Evolutionary conservation across 805 yeast species (phyloP).

Genomic region (Yamadazyma nakazawae): DNA sequence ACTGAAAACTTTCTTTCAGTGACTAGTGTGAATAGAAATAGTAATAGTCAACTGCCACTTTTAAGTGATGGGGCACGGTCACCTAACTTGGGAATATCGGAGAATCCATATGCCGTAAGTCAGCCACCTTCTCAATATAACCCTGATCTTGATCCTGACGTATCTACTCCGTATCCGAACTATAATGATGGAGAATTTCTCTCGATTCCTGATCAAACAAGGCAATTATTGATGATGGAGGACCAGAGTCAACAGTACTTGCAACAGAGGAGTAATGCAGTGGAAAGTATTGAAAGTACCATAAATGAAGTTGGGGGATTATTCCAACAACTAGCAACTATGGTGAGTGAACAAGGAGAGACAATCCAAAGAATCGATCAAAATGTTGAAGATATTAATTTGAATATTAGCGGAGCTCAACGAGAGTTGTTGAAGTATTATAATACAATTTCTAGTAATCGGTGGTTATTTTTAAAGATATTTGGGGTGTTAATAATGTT

Average conservation of each 20-base stretch:
- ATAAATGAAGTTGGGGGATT: slow-evolving; percentile 94
- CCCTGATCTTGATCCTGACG: slow-evolving; percentile 26
- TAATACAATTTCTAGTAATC: slow-evolving; percentile 79
- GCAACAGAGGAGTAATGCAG: slow-evolving; percentile 83
- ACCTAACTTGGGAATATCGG: slow-evolving; percentile 18
- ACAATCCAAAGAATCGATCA: slow-evolving; percentile 92
- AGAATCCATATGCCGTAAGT: slow-evolving; percentile 32
- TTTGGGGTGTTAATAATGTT: slow-evolving; percentile 82
- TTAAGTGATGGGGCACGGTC: slow-evolving; percentile 9
- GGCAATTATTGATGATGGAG: slow-evolving; percentile 70
- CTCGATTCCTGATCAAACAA: slow-evolving; percentile 77
- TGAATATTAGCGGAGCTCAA: slow-evolving; percentile 92
- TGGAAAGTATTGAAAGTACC: slow-evolving; percentile 94
- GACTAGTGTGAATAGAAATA: slow-evolving; percentile 20
- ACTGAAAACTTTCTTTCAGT: slow-evolving; percentile 78
- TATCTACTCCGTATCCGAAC: slow-evolving; percentile 23
- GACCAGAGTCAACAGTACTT: slow-evolving; percentile 77
- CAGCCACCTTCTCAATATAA: slow-evolving; percentile 13
- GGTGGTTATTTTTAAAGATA: slow-evolving; percentile 88
- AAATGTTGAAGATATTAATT: slow-evolving; percentile 87
- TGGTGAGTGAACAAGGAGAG: slow-evolving; percentile 98
- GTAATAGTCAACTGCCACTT: slow-evolving; percentile 28
- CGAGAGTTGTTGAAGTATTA: slow-evolving; percentile 88
- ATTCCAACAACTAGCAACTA: slow-evolving; percentile 91
- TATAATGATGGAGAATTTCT: slow-evolving; percentile 46